Conservation (phyloP, 345 rosid genomes). For the Eucalyptus cloeziana region DNA sequence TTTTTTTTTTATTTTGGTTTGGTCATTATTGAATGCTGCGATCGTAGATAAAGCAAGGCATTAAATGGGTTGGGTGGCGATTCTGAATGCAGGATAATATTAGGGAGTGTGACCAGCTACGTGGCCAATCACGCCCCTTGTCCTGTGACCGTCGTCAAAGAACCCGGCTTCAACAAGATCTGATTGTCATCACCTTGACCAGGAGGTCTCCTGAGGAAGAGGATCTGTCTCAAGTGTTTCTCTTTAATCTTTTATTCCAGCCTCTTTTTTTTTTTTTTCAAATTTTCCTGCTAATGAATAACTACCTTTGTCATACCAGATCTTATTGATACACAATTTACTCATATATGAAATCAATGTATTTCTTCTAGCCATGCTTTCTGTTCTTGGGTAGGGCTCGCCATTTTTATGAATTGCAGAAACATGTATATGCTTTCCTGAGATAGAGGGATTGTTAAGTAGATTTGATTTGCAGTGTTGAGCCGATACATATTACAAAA, state of each 20-base stretch:
- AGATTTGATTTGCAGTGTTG: neutral
- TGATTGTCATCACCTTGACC: neutral
- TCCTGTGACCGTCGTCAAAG: slow-evolving; percentile 33
- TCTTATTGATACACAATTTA: neutral
- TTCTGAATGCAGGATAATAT: slow-evolving; percentile 49
- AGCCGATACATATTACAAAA: neutral
- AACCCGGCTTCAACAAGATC: neutral
- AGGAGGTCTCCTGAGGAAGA: neutral
- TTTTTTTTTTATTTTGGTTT: too few species aligned
- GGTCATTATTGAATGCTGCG: neutral
- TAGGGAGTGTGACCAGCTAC: slow-evolving; percentile 43
- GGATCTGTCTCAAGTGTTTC: neutral
- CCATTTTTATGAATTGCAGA: neutral
- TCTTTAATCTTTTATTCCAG: neutral
- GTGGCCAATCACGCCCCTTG: slow-evolving; percentile 26
- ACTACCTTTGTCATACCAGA: neutral
- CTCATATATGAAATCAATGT: neutral
- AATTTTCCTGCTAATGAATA: neutral
- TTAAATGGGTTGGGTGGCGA: neutral
- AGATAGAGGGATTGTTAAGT: neutral
- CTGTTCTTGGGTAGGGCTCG: neutral
- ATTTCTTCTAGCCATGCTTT: neutral
- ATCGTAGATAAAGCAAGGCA: neutral
- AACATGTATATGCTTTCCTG: neutral
- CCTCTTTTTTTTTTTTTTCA: neutral